A percentile compares a stretch with the other conserved stretches of the same genome.
These are phyloP conservation scores for Hyparrhenia diplandra DNA, from an alignment of 176 grass and related monocot genomes.

Conservation along the genomic window DNA sequence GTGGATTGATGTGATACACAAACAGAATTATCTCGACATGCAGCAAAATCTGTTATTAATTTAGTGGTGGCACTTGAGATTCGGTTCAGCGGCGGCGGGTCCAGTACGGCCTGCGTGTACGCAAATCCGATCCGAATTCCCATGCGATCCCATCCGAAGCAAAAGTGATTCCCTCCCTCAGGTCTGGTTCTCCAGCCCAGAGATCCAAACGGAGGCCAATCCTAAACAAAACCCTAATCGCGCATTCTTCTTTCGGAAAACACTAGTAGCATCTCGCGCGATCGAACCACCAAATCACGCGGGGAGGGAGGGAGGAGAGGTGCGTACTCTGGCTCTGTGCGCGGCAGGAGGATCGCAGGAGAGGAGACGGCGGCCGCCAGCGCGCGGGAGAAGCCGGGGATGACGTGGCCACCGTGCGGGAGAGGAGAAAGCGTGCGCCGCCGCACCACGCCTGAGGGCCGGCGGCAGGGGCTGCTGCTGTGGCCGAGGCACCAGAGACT, in stretches of 20 bases:
- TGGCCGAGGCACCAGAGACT: slow-evolving; percentile 4
- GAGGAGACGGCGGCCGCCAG: not conserved
- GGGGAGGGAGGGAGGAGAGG: not conserved
- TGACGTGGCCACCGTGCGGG: not conserved
- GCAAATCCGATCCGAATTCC: not conserved
- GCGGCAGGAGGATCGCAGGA: not conserved
- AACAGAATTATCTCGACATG: not conserved
- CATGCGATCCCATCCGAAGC: too few species aligned
- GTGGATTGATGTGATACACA: not conserved
- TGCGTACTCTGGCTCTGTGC: not conserved
- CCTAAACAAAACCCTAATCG: not conserved
- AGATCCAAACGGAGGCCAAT: not conserved
- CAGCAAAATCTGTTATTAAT: not conserved
- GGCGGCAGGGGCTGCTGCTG: not conserved
- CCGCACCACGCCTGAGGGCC: not conserved
- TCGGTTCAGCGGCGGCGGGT: not conserved
- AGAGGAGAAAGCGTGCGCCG: not conserved
- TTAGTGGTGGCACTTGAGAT: not conserved
- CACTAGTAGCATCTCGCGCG: not conserved
- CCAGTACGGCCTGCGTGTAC: not conserved
- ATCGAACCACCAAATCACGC: not conserved
- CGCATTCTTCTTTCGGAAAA: not conserved
- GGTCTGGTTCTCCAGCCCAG: not conserved
- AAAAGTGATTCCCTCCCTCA: not conserved
- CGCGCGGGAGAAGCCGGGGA: not conserved